These are phyloP conservation scores for Cymbidium sinense DNA, from an alignment of 106 monocot species.

Conservation along the genomic window DNA sequence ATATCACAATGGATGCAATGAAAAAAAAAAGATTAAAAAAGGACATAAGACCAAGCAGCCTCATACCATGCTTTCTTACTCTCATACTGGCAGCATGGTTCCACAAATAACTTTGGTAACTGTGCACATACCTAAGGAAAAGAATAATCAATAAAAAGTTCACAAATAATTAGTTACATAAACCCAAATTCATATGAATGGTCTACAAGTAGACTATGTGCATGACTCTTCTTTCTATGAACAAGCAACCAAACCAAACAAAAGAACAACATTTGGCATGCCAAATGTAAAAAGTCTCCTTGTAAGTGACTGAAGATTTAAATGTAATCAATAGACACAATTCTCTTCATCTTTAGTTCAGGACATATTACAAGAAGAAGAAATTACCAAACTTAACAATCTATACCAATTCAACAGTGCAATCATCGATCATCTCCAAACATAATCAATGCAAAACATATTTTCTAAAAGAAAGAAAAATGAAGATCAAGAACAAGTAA, in stretches of 20 bases:
- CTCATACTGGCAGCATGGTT: slow-evolving; percentile 94
- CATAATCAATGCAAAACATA: background rate
- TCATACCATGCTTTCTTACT: slow-evolving; percentile 76
- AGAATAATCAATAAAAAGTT: slow-evolving; percentile 1
- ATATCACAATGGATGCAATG: background rate
- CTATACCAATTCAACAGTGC: background rate
- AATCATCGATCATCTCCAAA: background rate
- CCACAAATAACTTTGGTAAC: slow-evolving; percentile 99
- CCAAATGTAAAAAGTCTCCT: background rate
- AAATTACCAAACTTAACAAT: background rate
- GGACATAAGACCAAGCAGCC: background rate
- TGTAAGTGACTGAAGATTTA: background rate
- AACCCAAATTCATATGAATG: background rate
- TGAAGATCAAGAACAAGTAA: slow-evolving; percentile 1
- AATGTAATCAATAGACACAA: background rate
- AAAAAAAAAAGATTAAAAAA: background rate
- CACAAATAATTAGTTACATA: background rate
- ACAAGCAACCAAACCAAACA: background rate
- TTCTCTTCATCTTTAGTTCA: background rate
- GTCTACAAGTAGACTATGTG: background rate
- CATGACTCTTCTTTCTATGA: background rate
- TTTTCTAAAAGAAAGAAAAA: background rate
- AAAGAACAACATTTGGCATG: slow-evolving; percentile 2
- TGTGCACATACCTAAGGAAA: slow-evolving; percentile 88
- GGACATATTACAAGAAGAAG: background rate